Evolutionary conservation across 2,329 filamentous ascomycete genomes (phyloP).

Genomic region (Cercospora beticola): DNA sequence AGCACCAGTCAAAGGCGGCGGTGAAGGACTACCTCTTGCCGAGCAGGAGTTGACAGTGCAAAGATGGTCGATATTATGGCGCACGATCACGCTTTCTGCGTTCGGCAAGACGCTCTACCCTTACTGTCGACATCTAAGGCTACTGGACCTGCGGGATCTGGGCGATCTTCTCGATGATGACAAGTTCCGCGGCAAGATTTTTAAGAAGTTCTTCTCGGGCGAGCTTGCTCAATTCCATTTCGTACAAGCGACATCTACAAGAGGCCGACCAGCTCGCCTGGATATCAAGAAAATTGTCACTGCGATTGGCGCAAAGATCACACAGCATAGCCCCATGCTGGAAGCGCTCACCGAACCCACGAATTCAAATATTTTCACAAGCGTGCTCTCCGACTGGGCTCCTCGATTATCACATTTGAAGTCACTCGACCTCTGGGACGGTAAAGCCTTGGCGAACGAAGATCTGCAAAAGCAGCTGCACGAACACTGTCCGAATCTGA

Average conservation of each 20-base stretch:
- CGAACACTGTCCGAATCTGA: constrained; percentile 61
- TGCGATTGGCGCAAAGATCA: constrained; percentile 49
- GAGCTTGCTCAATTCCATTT: constrained; percentile 48
- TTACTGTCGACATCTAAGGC: constrained; percentile 67
- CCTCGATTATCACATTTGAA: constrained; percentile 58
- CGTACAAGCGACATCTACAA: constrained; percentile 30
- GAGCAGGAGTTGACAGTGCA: constrained; percentile 51
- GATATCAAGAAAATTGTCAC: constrained; percentile 47
- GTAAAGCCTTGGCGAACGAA: constrained; percentile 57
- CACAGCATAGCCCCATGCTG: constrained; percentile 49
- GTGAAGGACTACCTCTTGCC: constrained; percentile 41
- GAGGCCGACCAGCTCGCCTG: constrained; percentile 36
- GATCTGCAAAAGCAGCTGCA: constrained; percentile 56
- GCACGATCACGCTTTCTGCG: constrained; percentile 66
- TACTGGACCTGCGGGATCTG: constrained; percentile 63
- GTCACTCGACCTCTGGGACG: constrained; percentile 61
- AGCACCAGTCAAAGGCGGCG: constrained; percentile 47
- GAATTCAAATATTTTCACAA: constrained; percentile 51
- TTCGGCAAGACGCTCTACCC: constrained; percentile 63
- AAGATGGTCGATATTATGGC: constrained; percentile 66
- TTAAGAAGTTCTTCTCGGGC: constrained; percentile 56
- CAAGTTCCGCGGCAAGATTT: constrained; percentile 59
- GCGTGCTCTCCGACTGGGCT: constrained; percentile 59
- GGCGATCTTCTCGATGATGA: constrained; percentile 60
- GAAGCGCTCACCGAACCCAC: constrained; percentile 48